A percentile compares a stretch with the other conserved stretches of the same genome.
These are phyloP conservation scores for Fusarium dimerum DNA, from an alignment of 2,329 filamentous ascomycete species.

Conservation along the genomic window DNA sequence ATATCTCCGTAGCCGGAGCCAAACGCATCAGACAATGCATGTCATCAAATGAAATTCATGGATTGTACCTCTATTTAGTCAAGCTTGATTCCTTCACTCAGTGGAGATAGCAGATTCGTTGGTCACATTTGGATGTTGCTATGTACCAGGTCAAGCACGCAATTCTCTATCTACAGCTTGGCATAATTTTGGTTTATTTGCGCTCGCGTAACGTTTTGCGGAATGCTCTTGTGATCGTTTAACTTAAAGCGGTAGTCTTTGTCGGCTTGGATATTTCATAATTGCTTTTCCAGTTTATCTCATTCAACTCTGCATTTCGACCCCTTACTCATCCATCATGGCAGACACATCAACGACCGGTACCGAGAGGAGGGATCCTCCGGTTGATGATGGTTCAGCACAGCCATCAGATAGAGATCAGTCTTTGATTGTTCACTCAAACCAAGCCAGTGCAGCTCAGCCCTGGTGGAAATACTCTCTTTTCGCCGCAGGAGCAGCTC, in stretches of 20 bases:
- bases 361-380: neutral
- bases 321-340: neutral
- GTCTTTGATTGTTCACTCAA: neutral
- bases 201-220: no score
- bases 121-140: neutral
- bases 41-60: neutral
- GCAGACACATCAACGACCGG: neutral
- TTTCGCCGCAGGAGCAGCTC: neutral
- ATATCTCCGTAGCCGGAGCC: no score
- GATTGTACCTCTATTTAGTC: neutral
- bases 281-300: no score
- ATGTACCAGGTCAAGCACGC: neutral
- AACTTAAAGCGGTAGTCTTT: no score
- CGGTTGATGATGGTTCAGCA: neutral
- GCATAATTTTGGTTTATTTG: neutral
- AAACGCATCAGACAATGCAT: no score
- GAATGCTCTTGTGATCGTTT: no score
- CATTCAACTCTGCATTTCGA: no score
- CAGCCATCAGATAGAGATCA: neutral
- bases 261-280: no score
- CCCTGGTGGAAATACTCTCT: neutral
- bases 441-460: neutral
- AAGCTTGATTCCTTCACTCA: neutral
- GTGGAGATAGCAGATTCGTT: neutral
- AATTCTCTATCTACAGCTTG: neutral